Base-by-base conservation (phyloP, 208 protist genomes). In the Leishmania martiniquensis region DNA sequence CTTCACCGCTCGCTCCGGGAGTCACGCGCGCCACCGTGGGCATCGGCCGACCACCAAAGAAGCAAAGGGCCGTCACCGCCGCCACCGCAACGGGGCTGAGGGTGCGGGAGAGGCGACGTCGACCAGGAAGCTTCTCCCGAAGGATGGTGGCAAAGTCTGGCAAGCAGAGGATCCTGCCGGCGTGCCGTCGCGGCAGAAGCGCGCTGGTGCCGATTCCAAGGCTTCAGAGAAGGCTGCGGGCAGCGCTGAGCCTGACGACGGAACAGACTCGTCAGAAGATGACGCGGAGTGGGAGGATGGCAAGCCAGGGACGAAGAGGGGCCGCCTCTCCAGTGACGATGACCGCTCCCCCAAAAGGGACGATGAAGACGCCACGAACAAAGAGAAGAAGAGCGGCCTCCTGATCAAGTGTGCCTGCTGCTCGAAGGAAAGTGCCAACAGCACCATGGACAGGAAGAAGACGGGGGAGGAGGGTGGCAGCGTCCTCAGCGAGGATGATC, bases 1-100 rank as follows among this genome's bases (percentile, higher is more conserved):
- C 22, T 85, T 85, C 72, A 77, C 76, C 12, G 60, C 67, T 1
- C 71, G 72, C 52, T 81, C 76, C 22, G 42, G 76, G n/a, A 69
- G 81, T 51, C 69, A 42, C 52, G 75, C 79, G 1, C 79, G 73
- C 5, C 72, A 51, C 60, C 70, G 72, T 25, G 75, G 78, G 76
- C 69, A 57, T n/a, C 76, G 29, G 22, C 54, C 51, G n/a, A 20
- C 44, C 51, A 47, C n/a, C 22, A 81, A 77, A 25, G n/a, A 77
- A 44, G 39, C 68, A 5, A 73, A 54, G 1, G 60, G 55, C 52
- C 52, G 75, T 39, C 73, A 52, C 29, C 42, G 15, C 7, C 70
- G 29, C 32, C 52, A 74, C 42, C 44, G 59, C 72, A 45, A 65
- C 73, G 62, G 42, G 49, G 54, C 77, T 25, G 55, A 63, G 78